Evolutionary conservation across 306 rosid species (phyloP), one percentile per base, ranked within the genome.

Genomic region (Fagus sylvatica): DNA sequence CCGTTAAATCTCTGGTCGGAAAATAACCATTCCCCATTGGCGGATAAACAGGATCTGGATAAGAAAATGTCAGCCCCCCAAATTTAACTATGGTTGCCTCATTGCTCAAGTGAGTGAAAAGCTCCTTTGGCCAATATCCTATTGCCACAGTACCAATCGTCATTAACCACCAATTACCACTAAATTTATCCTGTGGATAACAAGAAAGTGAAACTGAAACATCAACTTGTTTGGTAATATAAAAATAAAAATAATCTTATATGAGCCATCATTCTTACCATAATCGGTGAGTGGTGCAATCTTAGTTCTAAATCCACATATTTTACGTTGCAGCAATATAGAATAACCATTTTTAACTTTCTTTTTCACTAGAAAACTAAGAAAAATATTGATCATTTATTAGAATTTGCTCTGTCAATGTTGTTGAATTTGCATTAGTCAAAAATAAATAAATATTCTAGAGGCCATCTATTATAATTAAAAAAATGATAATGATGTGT

Each of bases 61-160:
- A n/a, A 59, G 5, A 4, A 3, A 13, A 2, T 2, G 66, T 59
- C 66, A 4, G 4, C 2, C 67, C 67, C 6, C 67, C 67, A 60
- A 19, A 60, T n/a, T 28, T 15, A 8, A 60, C 36, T 4, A 2
- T 0, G 30, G 8, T n/a, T 60, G 67, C 67, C 12, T 37, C 67
- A 22, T 60, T 19, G 4, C 61, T 13, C 61, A 55, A 55, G 61
- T 55, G 22, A 55, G 16, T 55, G 17, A 55, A 55, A 19, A 28
- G 33, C 67, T 60, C 67, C 13, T 60, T 60, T 4, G 67, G 67
- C 67, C 67, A 60, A 22, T 60, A 60, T 7, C 67, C 67, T 4
- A 60, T 5, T 2, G 7, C 30, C 7, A n/a, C 1, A 19, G 22
- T 2, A 60, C 34, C 36, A 0, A 4, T 1, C 5, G 7, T 37